Conservation (phyloP, 75 land plant genomes). For the Cunninghamia lanceolata region DNA sequence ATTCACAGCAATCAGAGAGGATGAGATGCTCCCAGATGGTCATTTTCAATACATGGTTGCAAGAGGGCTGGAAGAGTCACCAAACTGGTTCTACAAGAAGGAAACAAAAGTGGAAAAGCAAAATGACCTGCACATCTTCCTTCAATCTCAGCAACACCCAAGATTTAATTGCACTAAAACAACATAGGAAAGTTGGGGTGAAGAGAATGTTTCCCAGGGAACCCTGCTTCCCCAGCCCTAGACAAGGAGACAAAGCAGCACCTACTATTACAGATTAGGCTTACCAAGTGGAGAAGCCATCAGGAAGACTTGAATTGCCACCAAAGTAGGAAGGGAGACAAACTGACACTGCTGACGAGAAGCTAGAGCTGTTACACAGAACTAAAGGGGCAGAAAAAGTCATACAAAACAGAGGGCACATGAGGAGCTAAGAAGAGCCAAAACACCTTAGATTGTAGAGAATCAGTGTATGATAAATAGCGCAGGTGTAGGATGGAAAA, state of each 20-base stretch:
- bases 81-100: not conserved
- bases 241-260: not conserved
- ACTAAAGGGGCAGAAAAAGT: not conserved
- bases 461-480: not conserved
- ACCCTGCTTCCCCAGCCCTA: not conserved
- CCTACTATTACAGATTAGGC: not conserved
- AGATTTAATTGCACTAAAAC: too few species aligned
- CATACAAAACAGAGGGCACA: not conserved
- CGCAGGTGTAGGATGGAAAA: not conserved
- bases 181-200: not conserved
- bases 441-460: not conserved
- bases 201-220: not conserved
- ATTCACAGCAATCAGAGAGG: not conserved
- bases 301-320: not conserved
- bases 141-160: not conserved
- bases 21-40: not conserved
- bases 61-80: not conserved
- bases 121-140: not conserved
- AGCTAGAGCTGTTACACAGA: too few species aligned
- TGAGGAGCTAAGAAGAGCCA: not conserved
- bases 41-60: not conserved
- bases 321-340: not conserved
- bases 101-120: not conserved
- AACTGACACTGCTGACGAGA: not conserved
- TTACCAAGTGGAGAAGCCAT: not conserved